Evolutionary conservation across 768 basidiomycete genomes (phyloP), one percentile per base, ranked within the genome.

Genomic region (Sarcomyxa edulis): DNA sequence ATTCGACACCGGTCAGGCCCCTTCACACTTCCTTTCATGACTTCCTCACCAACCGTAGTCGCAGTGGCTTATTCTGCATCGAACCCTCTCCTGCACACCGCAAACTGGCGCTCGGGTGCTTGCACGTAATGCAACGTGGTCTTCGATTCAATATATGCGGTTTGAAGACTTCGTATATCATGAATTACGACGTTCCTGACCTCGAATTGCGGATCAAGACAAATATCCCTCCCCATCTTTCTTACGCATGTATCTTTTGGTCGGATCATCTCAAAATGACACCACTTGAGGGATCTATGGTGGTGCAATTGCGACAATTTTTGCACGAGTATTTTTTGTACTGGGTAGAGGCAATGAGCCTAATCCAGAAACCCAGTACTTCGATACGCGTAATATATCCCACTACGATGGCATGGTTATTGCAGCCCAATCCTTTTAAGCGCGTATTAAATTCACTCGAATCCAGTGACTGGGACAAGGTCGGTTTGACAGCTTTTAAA

Each of bases 101-200:
- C 12, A 16, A 40, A 12, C 36, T 52, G 9, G 44, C 40, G 5
- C 6, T 37, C 11, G 39, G 31, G 7, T 44, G 28, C 34, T 45
- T 35, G 33, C 23, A 22, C 1, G 29, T 54, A 20, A 65, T 69
- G 66, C 45, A 42, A 10, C 38, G 29, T 31, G n/a, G n/a, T n/a
- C 59, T 69, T 26, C 48, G 41, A 35, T 69, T 69, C 48, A 69
- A 69, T 30, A 66, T 69, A 4, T 69, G 66, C 19, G 31, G 49
- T 5, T 42, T 70, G 5, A 40, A 61, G 28, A 53, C 61, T 18
- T 69, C 67, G 6, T 55, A 57, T 37, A n/a, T 51, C 0, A 38
- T 26, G 8, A 66, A 68, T 20, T 9, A 23, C 12, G 52, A 59
- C 3, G 31, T 66, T 4, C 37, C 41, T 2, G 47, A 53, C 28